phyloP scores from a whole-genome alignment of 192 early-diverging fungal genomes.

The Podila epigama region DNA sequence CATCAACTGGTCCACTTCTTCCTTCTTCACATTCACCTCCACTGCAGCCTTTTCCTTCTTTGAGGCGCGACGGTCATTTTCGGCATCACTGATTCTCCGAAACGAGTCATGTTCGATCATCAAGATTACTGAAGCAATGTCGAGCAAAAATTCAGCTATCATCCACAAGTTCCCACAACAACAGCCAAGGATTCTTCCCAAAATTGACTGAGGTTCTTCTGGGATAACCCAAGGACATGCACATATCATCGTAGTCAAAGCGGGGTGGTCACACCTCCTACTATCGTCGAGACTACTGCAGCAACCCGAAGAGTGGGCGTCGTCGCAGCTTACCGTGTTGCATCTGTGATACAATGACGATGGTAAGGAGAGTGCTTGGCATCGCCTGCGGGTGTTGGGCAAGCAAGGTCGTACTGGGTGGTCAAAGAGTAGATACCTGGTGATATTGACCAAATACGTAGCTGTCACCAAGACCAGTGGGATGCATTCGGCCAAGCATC shows the following conservation, averaged over 20 bases:
- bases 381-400: background rate
- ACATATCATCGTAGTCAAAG: background rate
- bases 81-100: background rate
- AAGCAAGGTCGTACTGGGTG: background rate
- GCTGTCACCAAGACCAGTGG: conserved; percentile 16
- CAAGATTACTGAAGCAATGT: background rate
- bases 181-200: background rate
- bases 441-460: conserved; percentile 12
- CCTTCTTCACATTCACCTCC: too few relatives aligned
- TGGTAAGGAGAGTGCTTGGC: background rate
- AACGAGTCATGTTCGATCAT: background rate
- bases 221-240: background rate
- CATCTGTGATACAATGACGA: too few relatives aligned
- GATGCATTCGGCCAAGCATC: conserved; percentile 4
- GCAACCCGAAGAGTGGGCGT: too few relatives aligned
- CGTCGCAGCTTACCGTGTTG: too few relatives aligned
- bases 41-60: background rate
- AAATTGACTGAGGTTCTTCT: background rate
- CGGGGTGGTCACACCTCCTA: background rate
- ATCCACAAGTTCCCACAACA: background rate
- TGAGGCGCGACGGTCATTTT: background rate
- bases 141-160: background rate
- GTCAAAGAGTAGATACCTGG: conserved; percentile 18
- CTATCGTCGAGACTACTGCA: background rate
- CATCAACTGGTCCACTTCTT: too few relatives aligned